Percentiles rank a stretch among this genome's conserved stretches.
Conservation (phyloP, 176 grass and related monocot genomes). For the Carex myosuroides region DNA sequence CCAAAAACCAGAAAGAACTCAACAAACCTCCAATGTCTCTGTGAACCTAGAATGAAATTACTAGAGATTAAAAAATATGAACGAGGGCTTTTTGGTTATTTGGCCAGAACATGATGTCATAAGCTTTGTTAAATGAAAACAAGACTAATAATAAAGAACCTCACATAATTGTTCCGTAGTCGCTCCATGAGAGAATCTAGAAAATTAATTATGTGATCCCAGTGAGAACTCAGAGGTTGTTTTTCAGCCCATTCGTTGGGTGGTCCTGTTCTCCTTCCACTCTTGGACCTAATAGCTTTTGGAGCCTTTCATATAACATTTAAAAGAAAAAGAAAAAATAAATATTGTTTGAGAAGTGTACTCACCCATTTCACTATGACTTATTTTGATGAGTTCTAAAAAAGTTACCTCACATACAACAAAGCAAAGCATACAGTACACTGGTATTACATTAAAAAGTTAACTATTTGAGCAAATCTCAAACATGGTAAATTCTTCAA, state of each 20-base stretch:
- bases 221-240: slow-evolving; percentile 56
- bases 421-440: background rate
- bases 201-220: slow-evolving; percentile 82
- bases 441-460: background rate
- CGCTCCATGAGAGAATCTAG: slow-evolving; percentile 73
- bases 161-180: slow-evolving; percentile 64
- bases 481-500: background rate
- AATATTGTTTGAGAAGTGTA: background rate
- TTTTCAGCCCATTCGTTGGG: slow-evolving; percentile 42
- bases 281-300: slow-evolving; percentile 55
- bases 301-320: slow-evolving; percentile 57
- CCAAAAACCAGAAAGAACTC: background rate
- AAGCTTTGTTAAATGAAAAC: background rate
- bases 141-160: slow-evolving; percentile 23
- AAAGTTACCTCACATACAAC: background rate
- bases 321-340: slow-evolving; percentile 7
- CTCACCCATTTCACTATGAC: background rate
- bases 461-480: background rate
- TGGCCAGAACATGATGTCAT: background rate
- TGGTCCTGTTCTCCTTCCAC: slow-evolving; percentile 46
- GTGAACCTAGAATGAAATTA: background rate
- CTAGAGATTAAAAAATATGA: slow-evolving; percentile 16
- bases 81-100: background rate
- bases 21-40: background rate
- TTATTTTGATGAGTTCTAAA: slow-evolving; percentile 17